Conservation (phyloP, 768 basidiomycete species). For the Asterophora parasitica region DNA sequence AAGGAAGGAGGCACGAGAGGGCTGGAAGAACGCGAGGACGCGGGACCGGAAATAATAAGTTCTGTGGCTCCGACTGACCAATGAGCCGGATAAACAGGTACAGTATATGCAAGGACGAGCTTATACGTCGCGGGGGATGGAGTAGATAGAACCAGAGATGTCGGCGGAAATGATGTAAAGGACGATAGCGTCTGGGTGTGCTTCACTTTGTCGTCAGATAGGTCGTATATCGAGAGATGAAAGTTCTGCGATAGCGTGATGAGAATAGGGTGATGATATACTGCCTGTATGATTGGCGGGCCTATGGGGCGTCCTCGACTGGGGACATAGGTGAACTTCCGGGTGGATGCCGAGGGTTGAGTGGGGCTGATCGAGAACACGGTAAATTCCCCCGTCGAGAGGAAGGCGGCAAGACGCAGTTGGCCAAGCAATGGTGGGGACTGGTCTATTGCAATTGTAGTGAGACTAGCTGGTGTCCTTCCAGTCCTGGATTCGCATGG, state of each 20-base stretch:
- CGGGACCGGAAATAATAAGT: slow-evolving; percentile 51
- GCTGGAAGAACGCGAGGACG: slow-evolving; percentile 16
- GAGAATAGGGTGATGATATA: slow-evolving; percentile 75
- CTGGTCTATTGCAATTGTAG: slow-evolving; percentile 71
- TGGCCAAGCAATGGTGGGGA: slow-evolving; percentile 45
- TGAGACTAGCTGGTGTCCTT: slow-evolving; percentile 38
- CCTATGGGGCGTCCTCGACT: slow-evolving; percentile 32
- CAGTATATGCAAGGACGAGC: slow-evolving; percentile 67
- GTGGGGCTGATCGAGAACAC: slow-evolving; percentile 52
- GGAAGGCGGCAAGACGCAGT: slow-evolving; percentile 51
- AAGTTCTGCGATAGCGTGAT: slow-evolving; percentile 66
- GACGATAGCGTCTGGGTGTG: slow-evolving; percentile 68
- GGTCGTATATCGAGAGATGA: slow-evolving; percentile 66
- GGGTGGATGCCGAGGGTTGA: slow-evolving; percentile 35
- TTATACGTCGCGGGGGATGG: slow-evolving; percentile 59
- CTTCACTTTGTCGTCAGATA: slow-evolving; percentile 45
- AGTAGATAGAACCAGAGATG: slow-evolving; percentile 72
- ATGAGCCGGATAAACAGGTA: slow-evolving; percentile 76
- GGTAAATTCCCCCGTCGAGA: slow-evolving; percentile 66
- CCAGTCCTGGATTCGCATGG: slow-evolving; percentile 35
- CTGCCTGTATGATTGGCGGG: slow-evolving; percentile 55
- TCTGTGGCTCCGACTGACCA: slow-evolving; percentile 79
- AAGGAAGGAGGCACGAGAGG: slow-evolving; percentile 14
- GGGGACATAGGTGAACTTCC: slow-evolving; percentile 48
- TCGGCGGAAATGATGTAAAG: slow-evolving; percentile 76